Conservation (phyloP, 345 rosid species). For the Gossypium anomalum region DNA sequence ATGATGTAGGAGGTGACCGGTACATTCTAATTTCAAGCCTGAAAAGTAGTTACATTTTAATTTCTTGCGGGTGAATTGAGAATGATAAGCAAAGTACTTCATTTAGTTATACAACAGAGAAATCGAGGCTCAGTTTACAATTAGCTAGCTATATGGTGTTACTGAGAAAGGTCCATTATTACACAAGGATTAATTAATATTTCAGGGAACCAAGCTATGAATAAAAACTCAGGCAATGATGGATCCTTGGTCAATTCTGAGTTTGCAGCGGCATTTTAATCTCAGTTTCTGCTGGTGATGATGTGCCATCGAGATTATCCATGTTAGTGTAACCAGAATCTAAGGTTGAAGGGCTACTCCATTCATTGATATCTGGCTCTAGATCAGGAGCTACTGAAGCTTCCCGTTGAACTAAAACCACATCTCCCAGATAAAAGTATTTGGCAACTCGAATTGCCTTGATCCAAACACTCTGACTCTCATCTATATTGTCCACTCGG, state of each 20-base stretch:
- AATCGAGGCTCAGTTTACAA: neutral
- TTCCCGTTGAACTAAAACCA: neutral
- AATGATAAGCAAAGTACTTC: neutral
- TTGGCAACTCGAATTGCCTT: conserved; percentile 12
- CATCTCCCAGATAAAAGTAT: conserved; percentile 12
- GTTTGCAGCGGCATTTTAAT: neutral
- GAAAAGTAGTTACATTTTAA: neutral
- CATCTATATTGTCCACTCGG: neutral
- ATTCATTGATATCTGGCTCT: neutral
- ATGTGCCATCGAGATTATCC: neutral
- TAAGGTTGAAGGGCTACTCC: conserved; percentile 16
- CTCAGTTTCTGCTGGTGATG: conserved; percentile 7
- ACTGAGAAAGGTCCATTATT: neutral
- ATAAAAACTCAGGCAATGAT: neutral
- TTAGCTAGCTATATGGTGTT: neutral
- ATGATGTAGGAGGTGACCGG: neutral
- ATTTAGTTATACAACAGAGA: neutral
- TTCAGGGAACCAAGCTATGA: neutral
- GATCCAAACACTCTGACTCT: conserved; percentile 11
- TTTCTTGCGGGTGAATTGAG: neutral
- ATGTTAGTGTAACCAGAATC: conserved; percentile 4
- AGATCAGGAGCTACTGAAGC: conserved; percentile 5
- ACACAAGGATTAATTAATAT: neutral
- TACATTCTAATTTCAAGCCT: neutral
- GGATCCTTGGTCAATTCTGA: neutral